Evolutionary conservation across 2,329 filamentous ascomycete genomes (phyloP).

Genomic region (Alternaria viburni): DNA sequence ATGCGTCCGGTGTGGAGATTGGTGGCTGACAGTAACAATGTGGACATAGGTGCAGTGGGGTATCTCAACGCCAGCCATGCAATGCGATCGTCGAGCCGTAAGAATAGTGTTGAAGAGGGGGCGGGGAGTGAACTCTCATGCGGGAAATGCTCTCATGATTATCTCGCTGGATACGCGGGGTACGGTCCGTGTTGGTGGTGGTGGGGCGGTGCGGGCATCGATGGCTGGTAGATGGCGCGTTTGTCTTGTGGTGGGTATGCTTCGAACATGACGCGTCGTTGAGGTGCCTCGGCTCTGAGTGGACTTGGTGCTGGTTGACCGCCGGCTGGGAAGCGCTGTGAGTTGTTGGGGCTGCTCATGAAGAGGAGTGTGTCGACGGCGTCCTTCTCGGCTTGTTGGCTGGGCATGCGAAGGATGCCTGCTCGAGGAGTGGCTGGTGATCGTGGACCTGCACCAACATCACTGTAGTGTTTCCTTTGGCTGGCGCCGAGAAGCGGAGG

Average conservation of each 20-base stretch:
- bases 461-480: conserved; percentile 44
- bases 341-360: conserved; percentile 80
- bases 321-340: conserved; percentile 46
- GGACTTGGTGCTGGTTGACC: conserved; percentile 37
- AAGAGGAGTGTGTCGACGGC: conserved; percentile 81
- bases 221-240: conserved; percentile 26
- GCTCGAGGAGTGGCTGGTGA: conserved; percentile 43
- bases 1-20: not conserved
- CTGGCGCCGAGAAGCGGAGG: conserved; percentile 37
- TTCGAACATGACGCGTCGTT: conserved; percentile 48
- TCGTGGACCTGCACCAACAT: conserved; percentile 33
- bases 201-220: conserved; percentile 30
- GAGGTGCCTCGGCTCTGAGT: conserved; percentile 36
- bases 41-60: conserved; percentile 20
- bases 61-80: conserved; percentile 45
- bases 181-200: conserved; percentile 35
- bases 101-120: conserved; percentile 11
- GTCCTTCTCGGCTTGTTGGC: conserved; percentile 76
- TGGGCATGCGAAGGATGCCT: conserved; percentile 70
- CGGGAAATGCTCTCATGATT: not conserved
- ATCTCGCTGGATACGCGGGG: conserved; percentile 36
- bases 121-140: not conserved
- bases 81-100: conserved; percentile 37
- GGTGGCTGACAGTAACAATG: conserved; percentile 2
- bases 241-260: conserved; percentile 36